Percentiles rank a stretch among this genome's conserved stretches.
Conservation (phyloP, 2,329 filamentous ascomycete genomes). For the Capronia coronata region DNA sequence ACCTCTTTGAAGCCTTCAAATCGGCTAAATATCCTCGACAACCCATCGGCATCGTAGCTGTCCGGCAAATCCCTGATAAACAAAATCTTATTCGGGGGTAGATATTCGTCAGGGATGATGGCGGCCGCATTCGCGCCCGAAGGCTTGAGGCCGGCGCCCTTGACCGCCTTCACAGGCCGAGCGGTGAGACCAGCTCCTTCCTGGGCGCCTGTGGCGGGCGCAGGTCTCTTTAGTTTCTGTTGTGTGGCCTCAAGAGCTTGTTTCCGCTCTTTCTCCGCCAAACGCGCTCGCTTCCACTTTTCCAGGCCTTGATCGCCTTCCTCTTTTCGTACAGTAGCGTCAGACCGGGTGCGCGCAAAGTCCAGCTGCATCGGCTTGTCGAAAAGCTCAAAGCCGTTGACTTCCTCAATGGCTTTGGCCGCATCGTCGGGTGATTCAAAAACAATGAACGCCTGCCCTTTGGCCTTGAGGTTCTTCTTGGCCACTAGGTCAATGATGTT, state of each 20-base stretch:
- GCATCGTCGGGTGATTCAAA: constrained; percentile 79
- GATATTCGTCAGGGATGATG: constrained; percentile 92
- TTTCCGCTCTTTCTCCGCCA: constrained; percentile 82
- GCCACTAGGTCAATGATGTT: constrained; percentile 76
- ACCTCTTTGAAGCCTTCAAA: constrained; percentile 96
- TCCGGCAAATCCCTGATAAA: constrained; percentile 90
- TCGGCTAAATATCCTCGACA: constrained; percentile 73
- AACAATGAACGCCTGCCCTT: constrained; percentile 92
- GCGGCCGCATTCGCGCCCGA: constrained; percentile 60
- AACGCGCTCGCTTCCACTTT: constrained; percentile 70
- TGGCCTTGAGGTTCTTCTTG: constrained; percentile 83
- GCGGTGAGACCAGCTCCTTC: constrained; percentile 27
- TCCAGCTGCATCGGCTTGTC: constrained; percentile 83
- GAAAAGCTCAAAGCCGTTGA: constrained; percentile 88
- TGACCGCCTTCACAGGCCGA: constrained; percentile 55
- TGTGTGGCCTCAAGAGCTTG: constrained; percentile 75
- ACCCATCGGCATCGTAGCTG: constrained; percentile 71
- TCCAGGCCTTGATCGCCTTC: constrained; percentile 79
- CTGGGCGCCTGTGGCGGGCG: constrained; percentile 38
- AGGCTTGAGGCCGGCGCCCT: constrained; percentile 68
- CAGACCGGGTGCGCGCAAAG: constrained; percentile 74
- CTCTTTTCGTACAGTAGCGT: constrained; percentile 72
- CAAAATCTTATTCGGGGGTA: constrained; percentile 93
- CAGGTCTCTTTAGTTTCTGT: constrained; percentile 64
- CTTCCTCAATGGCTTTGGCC: constrained; percentile 71